Evolutionary conservation across 352 stramenopile genomes (phyloP).

Genomic region (Thalassiosira livingstoniorum): DNA sequence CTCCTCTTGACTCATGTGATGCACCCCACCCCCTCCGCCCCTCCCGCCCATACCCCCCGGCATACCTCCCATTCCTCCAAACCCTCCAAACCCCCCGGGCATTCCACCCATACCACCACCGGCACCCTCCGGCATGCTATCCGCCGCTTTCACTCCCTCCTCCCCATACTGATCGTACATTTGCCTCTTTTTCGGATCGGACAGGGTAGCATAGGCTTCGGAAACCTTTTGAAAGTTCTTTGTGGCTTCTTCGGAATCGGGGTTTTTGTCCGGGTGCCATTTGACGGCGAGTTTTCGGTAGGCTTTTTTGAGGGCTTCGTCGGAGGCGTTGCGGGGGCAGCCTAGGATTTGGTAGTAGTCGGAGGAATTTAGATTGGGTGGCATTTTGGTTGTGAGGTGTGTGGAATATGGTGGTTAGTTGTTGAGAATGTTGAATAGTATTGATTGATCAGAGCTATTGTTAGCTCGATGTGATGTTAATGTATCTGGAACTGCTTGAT

Average conservation of each 20-base stretch:
- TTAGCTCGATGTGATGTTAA: too few relatives aligned
- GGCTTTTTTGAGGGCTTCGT: constrained; percentile 97
- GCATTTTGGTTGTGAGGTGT: constrained; percentile 27
- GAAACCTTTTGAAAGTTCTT: constrained; percentile 86
- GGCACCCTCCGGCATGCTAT: constrained; percentile 85
- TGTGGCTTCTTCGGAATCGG: constrained; percentile 82
- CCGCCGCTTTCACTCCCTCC: constrained; percentile 86
- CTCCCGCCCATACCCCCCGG: constrained; percentile 44
- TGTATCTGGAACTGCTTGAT: too few relatives aligned
- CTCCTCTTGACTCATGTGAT: constrained; percentile 89
- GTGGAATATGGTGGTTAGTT: background rate
- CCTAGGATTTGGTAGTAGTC: constrained; percentile 99
- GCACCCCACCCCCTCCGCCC: constrained; percentile 36
- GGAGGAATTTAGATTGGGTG: constrained; percentile 78
- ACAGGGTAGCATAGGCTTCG: constrained; percentile 91
- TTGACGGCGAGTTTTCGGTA: constrained; percentile 94
- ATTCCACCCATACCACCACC: constrained; percentile 30
- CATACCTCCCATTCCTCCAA: constrained; percentile 42
- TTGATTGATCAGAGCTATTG: too few relatives aligned
- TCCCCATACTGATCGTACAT: constrained; percentile 94
- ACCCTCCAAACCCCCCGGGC: constrained; percentile 52
- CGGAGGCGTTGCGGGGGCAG: constrained; percentile 89
- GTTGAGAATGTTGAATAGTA: background rate
- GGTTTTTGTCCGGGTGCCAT: constrained; percentile 98
- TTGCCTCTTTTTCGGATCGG: constrained; percentile 90